Conservation (phyloP, 2,329 filamentous ascomycete species). For the Phoma sp. region DNA sequence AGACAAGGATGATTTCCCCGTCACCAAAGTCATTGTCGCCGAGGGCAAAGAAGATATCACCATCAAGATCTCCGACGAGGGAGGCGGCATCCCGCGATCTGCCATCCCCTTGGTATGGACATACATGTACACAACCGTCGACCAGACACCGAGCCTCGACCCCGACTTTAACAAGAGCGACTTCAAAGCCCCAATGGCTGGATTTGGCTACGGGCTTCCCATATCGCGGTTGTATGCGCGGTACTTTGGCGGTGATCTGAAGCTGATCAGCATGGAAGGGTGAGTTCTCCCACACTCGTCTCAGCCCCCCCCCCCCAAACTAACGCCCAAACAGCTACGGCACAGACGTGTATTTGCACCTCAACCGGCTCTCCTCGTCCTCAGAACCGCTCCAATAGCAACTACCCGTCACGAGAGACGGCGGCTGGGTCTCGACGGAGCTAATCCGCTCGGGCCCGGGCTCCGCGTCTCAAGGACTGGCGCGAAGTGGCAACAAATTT, state of each 20-base stretch:
- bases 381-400: constrained; percentile 95
- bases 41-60: constrained; percentile 99
- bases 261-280: constrained; percentile 99
- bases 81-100: constrained; percentile 90
- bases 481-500: constrained; percentile 38
- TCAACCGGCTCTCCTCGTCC: constrained; percentile 93
- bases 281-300: constrained; percentile 56
- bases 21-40: constrained; percentile 96
- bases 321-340: constrained; percentile 71
- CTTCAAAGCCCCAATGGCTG: constrained; percentile 99
- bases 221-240: constrained; percentile 93
- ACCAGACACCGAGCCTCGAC: constrained; percentile 91
- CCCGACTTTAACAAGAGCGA: constrained; percentile 99
- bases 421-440: constrained; percentile 55
- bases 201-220: constrained; percentile 96
- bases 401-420: constrained; percentile 85
- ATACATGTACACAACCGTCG: constrained; percentile 99
- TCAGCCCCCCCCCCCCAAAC: constrained; percentile 22
- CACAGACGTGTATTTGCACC: constrained; percentile 96
- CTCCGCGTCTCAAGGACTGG: constrained; percentile 64
- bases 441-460: constrained; percentile 29
- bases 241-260: constrained; percentile 97
- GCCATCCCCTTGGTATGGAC: constrained; percentile 99
- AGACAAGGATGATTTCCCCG: constrained; percentile 93
- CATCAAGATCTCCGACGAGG: constrained; percentile 97